Base-by-base conservation (phyloP, 768 basidiomycete species). In the Tubosaeta brunneosetosa region DNA sequence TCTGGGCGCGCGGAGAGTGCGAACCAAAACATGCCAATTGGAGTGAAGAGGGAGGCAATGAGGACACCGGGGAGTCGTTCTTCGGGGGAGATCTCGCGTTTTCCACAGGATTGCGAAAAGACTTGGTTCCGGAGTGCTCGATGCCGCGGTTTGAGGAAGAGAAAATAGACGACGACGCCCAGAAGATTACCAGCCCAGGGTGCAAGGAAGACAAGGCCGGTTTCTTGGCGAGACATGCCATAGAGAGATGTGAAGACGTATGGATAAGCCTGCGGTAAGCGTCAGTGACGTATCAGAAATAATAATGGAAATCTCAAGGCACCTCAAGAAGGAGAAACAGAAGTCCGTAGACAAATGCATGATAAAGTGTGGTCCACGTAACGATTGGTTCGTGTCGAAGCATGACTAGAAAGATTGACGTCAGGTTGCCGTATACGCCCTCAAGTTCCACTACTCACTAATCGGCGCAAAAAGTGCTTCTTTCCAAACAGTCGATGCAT, bases 281-380 rank as follows among this genome's bases (percentile, higher is more conserved):
- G 11, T 62, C 12, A 59, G 40, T 8, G 13, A 8, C n/a, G 2
- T 11, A 44, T 34, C 17, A 25, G 9, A 33, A 27, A 19, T 22
- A 16, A 6, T n/a, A 44, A 38, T 3, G 1, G 31, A 38, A 43
- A 10, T 11, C 42, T 11, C 16, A 17, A 27, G 12, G 36, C 10
- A 67, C 66, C 55, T 66, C 65, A 3, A 67, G 66, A 43, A 66
- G 66, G 13, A 66, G 53, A 27, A 66, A 66, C 42, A 66, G 56
- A 22, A 66, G 66, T 5, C 66, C 66, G 29, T 60, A 65, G 31
- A 66, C 55, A 32, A 66, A 66, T 7, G 66, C 61, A 16, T 66
- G 66, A 47, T 65, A 66, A 6, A 66, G 42, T 4, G 65, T 59
- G n/a, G 65, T 64, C 65, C 65, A 66, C 3, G 53, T 54, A 4